A percentile compares a stretch with the other conserved stretches of the same genome.
These are phyloP conservation scores for Suhomyces sp. DNA, from an alignment of 805 yeast genomes.

Conservation along the genomic window DNA sequence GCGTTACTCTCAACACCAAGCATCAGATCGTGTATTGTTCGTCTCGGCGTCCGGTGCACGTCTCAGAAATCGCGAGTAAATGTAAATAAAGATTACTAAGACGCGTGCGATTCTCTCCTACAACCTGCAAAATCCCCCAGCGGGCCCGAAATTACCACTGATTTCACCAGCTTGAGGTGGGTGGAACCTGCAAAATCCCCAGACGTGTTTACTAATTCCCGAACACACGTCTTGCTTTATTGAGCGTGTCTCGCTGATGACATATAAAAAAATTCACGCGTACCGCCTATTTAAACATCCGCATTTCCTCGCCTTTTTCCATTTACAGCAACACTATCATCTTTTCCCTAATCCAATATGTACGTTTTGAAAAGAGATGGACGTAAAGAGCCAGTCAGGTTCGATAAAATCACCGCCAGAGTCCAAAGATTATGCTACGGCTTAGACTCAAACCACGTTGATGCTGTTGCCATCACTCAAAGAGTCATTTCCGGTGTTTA, in stretches of 20 bases:
- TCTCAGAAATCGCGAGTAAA: neutral
- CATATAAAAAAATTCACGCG: slow-evolving; percentile 4
- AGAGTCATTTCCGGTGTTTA: slow-evolving; percentile 94
- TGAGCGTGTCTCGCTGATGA: neutral
- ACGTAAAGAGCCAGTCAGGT: slow-evolving; percentile 88
- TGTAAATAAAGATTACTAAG: neutral
- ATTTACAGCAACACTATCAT: neutral
- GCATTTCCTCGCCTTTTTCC: neutral
- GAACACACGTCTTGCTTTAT: neutral
- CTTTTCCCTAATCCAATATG: slow-evolving; percentile 41
- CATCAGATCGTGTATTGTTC: neutral
- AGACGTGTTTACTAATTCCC: neutral
- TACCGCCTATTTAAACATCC: slow-evolving; percentile 2
- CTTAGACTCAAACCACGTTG: slow-evolving; percentile 85
- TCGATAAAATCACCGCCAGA: slow-evolving; percentile 92
- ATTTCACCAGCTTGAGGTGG: neutral
- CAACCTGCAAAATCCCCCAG: neutral
- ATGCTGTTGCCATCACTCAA: slow-evolving; percentile 94
- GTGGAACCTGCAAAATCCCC: neutral
- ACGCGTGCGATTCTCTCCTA: neutral
- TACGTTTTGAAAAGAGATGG: slow-evolving; percentile 91
- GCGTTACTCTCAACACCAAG: neutral
- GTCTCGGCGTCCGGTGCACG: neutral
- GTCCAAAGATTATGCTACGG: slow-evolving; percentile 94
- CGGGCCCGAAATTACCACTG: neutral